These are phyloP conservation scores for Kwoniella mangroviensis DNA, from an alignment of 768 basidiomycete genomes.

Conservation along the genomic window DNA sequence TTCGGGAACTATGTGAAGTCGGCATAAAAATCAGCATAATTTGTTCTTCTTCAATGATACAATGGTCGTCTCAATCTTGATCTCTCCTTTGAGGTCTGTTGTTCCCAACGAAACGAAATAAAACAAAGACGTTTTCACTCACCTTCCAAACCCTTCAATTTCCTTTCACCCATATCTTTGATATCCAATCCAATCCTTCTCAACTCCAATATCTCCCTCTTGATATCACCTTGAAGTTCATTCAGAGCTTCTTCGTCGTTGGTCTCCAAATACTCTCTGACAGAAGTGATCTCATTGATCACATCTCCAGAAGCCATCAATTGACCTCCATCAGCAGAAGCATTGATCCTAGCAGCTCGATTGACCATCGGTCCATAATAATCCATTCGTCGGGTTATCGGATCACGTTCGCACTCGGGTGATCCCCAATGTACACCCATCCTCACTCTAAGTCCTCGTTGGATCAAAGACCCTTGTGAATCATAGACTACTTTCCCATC, in stretches of 20 bases:
- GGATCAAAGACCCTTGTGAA: slow-evolving; percentile 68
- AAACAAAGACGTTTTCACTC: slow-evolving; percentile 11
- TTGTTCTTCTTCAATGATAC: background rate
- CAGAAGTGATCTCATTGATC: slow-evolving; percentile 60
- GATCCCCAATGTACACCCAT: slow-evolving; percentile 96
- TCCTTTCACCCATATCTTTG: slow-evolving; percentile 81
- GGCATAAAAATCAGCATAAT: background rate
- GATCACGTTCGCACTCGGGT: slow-evolving; percentile 88
- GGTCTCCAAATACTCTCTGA: slow-evolving; percentile 64
- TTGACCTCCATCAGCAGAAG: slow-evolving; percentile 85
- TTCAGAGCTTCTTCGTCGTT: slow-evolving; percentile 54
- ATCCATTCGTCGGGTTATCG: slow-evolving; percentile 92
- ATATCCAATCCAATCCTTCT: slow-evolving; percentile 71
- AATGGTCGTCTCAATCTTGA: background rate
- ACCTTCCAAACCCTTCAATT: slow-evolving; percentile 88
- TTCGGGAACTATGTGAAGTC: slow-evolving; percentile 67
- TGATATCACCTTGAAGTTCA: slow-evolving; percentile 54
- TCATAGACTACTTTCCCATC: slow-evolving; percentile 84
- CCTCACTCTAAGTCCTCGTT: slow-evolving; percentile 87
- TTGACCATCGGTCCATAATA: slow-evolving; percentile 98
- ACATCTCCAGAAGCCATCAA: slow-evolving; percentile 90
- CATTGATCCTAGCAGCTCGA: slow-evolving; percentile 81
- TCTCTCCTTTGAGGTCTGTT: background rate
- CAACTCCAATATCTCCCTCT: slow-evolving; percentile 71
- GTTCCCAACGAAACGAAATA: too few species aligned